phyloP scores from a whole-genome alignment of 331 rosid genomes.

The Erythrophleum ivorense region DNA sequence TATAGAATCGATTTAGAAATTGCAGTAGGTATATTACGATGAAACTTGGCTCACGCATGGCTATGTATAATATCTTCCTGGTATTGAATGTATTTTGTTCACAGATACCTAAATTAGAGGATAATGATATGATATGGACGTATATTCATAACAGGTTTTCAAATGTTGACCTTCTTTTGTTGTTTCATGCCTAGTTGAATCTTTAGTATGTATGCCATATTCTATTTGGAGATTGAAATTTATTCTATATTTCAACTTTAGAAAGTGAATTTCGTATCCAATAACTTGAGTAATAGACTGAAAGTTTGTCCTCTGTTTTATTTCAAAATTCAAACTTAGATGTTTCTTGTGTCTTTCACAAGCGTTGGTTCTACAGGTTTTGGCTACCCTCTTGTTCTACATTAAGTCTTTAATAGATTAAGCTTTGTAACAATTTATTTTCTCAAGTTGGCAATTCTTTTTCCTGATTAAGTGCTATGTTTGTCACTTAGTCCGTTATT shows the following conservation, averaged over 20 bases:
- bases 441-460: background rate
- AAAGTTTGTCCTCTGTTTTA: constrained; percentile 3
- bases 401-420: background rate
- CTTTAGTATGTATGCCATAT: background rate
- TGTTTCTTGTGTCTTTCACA: background rate
- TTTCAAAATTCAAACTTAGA: background rate
- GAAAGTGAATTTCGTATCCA: background rate
- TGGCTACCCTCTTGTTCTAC: background rate
- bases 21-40: constrained; percentile 28
- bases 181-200: background rate
- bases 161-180: constrained; percentile 28
- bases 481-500: background rate
- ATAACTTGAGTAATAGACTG: too few relatives aligned
- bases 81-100: background rate
- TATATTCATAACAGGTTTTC: background rate
- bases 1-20: constrained; percentile 15
- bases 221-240: constrained; percentile 3
- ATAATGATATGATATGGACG: background rate
- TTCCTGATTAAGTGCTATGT: background rate
- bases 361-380: background rate
- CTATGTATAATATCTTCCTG: constrained; percentile 32
- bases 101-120: constrained; percentile 2
- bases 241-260: background rate
- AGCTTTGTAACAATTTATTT: background rate
- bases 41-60: constrained; percentile 13